These are phyloP conservation scores for Collybiopsis luxurians DNA, from an alignment of 768 basidiomycete species.

Conservation along the genomic window DNA sequence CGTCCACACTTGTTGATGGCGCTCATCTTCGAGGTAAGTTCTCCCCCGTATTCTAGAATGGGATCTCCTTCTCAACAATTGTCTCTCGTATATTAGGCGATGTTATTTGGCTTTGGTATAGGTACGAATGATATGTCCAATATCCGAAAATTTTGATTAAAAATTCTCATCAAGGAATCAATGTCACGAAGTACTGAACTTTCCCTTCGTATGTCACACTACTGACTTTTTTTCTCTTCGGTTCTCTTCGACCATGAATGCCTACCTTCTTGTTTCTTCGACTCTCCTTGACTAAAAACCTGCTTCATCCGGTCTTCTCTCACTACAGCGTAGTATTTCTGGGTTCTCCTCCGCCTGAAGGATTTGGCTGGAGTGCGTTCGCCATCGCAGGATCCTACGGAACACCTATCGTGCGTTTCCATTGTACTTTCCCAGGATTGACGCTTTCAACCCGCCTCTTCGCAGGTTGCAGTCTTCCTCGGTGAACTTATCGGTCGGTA, in stretches of 20 bases:
- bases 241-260: too few species aligned
- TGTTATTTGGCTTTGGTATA: slow-evolving; percentile 42
- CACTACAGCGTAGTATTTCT: slow-evolving; percentile 54
- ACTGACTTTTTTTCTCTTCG: too few species aligned
- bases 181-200: too few species aligned
- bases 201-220: too few species aligned
- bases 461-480: slow-evolving; percentile 42
- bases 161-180: too few species aligned
- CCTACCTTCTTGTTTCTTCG: too few species aligned
- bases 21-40: slow-evolving; percentile 36
- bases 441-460: slow-evolving; percentile 11
- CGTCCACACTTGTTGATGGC: slow-evolving; percentile 43
- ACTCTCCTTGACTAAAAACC: too few species aligned
- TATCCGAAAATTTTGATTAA: too few species aligned
- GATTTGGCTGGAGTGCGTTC: slow-evolving; percentile 43
- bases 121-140: slow-evolving; percentile 39
- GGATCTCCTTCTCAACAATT: background rate
- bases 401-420: slow-evolving; percentile 38
- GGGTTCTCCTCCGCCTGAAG: slow-evolving; percentile 40
- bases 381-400: slow-evolving; percentile 40
- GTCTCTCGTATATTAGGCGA: slow-evolving; percentile 16
- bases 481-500: slow-evolving; percentile 52
- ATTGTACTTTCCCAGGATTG: background rate
- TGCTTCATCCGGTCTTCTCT: too few species aligned
- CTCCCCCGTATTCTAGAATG: background rate